Evolutionary conservation across 2,329 filamentous ascomycete genomes (phyloP), one percentile per base, ranked within the genome.

Genomic region (Thermothelomyces thermophilus): DNA sequence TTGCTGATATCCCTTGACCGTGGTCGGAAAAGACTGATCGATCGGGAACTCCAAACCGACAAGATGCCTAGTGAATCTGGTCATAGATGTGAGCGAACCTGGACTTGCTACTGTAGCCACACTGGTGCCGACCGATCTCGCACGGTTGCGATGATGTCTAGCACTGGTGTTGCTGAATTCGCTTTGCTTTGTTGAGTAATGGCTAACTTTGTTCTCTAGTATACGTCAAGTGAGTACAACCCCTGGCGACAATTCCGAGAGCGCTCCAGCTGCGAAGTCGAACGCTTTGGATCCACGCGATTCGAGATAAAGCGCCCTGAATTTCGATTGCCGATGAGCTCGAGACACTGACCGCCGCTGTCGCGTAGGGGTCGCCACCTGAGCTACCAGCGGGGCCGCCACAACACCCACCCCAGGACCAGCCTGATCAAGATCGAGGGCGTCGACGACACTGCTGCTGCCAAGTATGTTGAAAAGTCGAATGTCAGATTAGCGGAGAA

Each of bases 381-480:
- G 77, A 91, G 86, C 78, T 96, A 95, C 82, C 86, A 95, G 82
- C 87, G 91, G 75, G 86, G 86, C 73, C 91, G 94, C 81, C 87
- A 88, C 77, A 86, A 81, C 76, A 90, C 84, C 71, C 90, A 87
- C 80, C 86, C 91, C 66, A 84, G 85, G 76, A 94, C 87, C 66
- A 87, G 87, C 72, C 81, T 97, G 76, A 86, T 98, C 78, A 93
- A 96, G 84, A 95, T 98, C 69, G 91, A 98, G 82, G 91, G 91
- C 73, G 93, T 97, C 67, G 90, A 95, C 68, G 82, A 87, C 80
- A 83, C 86, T 68, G 79, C 87, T 67, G 88, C 85, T 70, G 91
- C 93, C 74, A 87, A 84, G 83, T 90, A 85, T 62, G 82, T 78
- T 57, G n/a, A 33, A 31, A 19, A 56, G 16, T 19, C 54, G 3